Evolutionary conservation across 1,139 yeast species (phyloP), one percentile per base, ranked within the genome.

Genomic region (Suhomyces guaymorum): DNA sequence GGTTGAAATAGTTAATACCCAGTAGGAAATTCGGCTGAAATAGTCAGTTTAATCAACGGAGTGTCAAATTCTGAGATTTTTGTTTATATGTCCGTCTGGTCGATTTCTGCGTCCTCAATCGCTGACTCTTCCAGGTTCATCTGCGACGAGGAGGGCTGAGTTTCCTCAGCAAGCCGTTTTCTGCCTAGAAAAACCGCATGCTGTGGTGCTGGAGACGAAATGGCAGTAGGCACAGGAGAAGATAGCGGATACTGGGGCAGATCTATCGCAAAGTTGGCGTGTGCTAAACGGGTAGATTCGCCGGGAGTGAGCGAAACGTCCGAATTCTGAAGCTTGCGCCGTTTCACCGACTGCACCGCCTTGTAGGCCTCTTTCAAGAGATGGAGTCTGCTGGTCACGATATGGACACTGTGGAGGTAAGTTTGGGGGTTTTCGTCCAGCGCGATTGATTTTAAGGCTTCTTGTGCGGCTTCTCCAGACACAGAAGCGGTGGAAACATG

Each of bases 281-380:
- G n/a, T n/a, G n/a, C n/a, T 8, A 10, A 11, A 9, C n/a, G 23
- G 12, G 5, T n/a, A 11, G 7, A 10, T 29, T 27, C 7, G 7
- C 14, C n/a, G 17, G 13, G 7, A 11, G 5, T n/a, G 22, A 8
- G 7, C n/a, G 26, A 28, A n/a, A n/a, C 13, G 11, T 32, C 39
- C 2, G 24, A 10, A 7, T 35, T 38, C 24, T 39, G 43, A 3
- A 38, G 27, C 28, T 47, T 52, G 28, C 44, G 41, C 37, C 48
- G 54, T 35, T 60, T 57, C 28, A 57, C 41, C 9, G 44, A 29
- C 30, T 54, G 63, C 8, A 63, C 51, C 2, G 63, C 41, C 30
- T 50, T 52, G 39, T 59, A 63, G 1, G 57, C 49, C 32, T 65
- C 70, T 34, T 57, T 55, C 27, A 66, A 47, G 16, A 62, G 50